Conservation (phyloP, 306 rosid species). For the Vicia faba region DNA sequence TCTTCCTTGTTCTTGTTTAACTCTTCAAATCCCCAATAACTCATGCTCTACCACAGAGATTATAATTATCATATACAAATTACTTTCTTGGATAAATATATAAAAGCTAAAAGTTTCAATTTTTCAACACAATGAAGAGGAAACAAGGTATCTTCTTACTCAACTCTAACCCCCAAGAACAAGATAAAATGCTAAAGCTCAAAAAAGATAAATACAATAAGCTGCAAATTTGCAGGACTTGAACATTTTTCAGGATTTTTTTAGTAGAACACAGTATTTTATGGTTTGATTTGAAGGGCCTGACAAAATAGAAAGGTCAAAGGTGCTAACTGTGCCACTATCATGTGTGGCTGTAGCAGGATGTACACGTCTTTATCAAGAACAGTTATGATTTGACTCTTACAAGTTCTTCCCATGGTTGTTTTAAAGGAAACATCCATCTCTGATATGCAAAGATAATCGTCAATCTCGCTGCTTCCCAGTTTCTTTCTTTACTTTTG, state of each 20-base stretch:
- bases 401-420: slow-evolving; percentile 6
- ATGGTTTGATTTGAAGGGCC: slow-evolving; percentile 2
- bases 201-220: neutral
- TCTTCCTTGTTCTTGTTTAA: too few species aligned
- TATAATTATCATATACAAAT: slow-evolving; percentile 3
- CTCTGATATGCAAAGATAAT: slow-evolving; percentile 21
- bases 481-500: slow-evolving; percentile 5
- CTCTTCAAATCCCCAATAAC: too few species aligned
- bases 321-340: neutral
- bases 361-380: slow-evolving; percentile 10
- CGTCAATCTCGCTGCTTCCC: slow-evolving; percentile 6
- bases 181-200: neutral
- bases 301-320: neutral
- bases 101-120: slow-evolving; percentile 1
- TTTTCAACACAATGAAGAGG: slow-evolving; percentile 8
- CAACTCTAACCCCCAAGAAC: slow-evolving; percentile 2
- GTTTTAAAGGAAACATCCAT: slow-evolving; percentile 7
- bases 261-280: slow-evolving; percentile 7
- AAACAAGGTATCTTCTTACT: neutral
- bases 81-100: neutral
- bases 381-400: neutral
- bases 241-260: slow-evolving; percentile 16
- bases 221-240: neutral
- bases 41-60: neutral
- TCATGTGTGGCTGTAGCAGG: slow-evolving; percentile 1